Percentiles rank a stretch among this genome's conserved stretches.
Conservation (phyloP, 2,329 filamentous ascomycete species). For the Diaporthe sp. region DNA sequence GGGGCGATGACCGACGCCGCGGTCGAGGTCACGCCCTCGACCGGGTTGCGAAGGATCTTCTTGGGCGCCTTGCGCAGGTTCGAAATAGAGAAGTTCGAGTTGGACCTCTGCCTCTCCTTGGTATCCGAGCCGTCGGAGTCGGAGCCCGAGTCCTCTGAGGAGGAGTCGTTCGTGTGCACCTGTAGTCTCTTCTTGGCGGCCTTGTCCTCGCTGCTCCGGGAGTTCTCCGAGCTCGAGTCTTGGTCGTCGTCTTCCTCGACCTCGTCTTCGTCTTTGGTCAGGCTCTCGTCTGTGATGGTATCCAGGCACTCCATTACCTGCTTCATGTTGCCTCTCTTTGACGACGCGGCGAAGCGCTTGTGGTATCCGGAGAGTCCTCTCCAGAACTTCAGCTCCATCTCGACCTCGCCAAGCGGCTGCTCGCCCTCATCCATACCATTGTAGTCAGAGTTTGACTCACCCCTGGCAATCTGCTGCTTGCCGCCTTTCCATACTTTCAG, state of each 20-base stretch:
- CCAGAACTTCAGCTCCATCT: constrained; percentile 71
- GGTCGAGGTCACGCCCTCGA: constrained; percentile 40
- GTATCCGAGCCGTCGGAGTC: constrained; percentile 48
- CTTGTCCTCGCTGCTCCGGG: constrained; percentile 35
- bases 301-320: constrained; percentile 76
- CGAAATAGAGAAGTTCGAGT: constrained; percentile 37
- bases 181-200: constrained; percentile 37
- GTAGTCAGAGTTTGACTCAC: constrained; percentile 51
- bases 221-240: constrained; percentile 35
- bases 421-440: constrained; percentile 64
- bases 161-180: constrained; percentile 38
- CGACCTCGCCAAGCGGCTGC: constrained; percentile 67
- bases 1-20: constrained; percentile 33
- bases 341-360: constrained; percentile 62
- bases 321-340: constrained; percentile 64
- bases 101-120: constrained; percentile 42
- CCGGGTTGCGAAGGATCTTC: constrained; percentile 40
- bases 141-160: constrained; percentile 24
- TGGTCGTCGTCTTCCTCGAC: constrained; percentile 37
- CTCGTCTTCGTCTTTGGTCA: constrained; percentile 45
- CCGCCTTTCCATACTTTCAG: constrained; percentile 77
- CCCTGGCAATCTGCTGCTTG: constrained; percentile 58
- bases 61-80: constrained; percentile 50
- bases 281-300: constrained; percentile 68
- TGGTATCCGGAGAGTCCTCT: constrained; percentile 72